Evolutionary conservation across 2,329 filamentous ascomycete genomes (phyloP).

Genomic region (Kalmusia sp.): DNA sequence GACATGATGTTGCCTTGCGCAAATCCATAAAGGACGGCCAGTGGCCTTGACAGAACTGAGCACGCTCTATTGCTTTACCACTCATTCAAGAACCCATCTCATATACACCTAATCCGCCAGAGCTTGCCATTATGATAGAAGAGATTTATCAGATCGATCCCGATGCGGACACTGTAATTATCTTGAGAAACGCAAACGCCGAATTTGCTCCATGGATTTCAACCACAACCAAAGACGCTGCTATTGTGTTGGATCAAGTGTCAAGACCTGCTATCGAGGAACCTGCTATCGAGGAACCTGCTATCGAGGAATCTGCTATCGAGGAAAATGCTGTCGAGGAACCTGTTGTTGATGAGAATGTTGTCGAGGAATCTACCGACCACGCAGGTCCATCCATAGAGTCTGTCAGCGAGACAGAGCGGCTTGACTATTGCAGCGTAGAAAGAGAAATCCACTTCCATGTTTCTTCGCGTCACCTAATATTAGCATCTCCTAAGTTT

Average conservation of each 20-base stretch:
- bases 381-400: background rate
- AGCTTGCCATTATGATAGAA: background rate
- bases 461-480: conserved; percentile 11
- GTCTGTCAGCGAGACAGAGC: background rate
- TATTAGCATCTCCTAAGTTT: conserved; percentile 9
- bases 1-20: too few species aligned
- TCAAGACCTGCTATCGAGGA: too few species aligned
- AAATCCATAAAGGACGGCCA: too few species aligned
- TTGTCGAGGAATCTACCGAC: too few species aligned
- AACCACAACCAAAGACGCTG: conserved; percentile 4
- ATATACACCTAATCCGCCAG: too few species aligned
- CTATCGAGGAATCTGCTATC: conserved; percentile 4
- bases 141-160: background rate
- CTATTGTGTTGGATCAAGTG: too few species aligned
- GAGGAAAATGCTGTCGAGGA: conserved; percentile 4
- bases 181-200: background rate
- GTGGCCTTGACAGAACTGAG: too few species aligned
- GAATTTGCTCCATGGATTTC: conserved; percentile 2
- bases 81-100: too few species aligned
- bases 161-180: conserved; percentile 2
- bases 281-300: conserved; percentile 3
- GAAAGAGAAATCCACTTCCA: conserved; percentile 10
- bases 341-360: too few species aligned
- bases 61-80: too few species aligned
- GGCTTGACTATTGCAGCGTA: conserved; percentile 1